Percentiles rank a stretch among this genome's conserved stretches.
These are phyloP conservation scores for Ceratobasidium sp. DNA, from an alignment of 1,284 basidiomycete genomes.

Conservation along the genomic window DNA sequence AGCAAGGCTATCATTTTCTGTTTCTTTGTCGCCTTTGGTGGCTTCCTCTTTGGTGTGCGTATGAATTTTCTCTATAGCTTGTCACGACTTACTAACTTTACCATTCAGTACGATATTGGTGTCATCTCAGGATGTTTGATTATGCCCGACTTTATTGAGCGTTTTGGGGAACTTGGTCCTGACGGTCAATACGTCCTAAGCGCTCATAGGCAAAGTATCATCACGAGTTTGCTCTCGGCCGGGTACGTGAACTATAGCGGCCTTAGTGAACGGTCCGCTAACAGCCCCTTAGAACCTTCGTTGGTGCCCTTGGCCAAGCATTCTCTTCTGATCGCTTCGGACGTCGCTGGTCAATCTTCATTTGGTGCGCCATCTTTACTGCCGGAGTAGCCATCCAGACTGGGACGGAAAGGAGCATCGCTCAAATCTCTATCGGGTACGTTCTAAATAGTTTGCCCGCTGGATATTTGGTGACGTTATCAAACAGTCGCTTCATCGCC, in stretches of 20 bases:
- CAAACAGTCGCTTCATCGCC: constrained; percentile 68
- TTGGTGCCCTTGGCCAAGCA: constrained; percentile 78
- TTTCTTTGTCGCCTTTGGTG: constrained; percentile 69
- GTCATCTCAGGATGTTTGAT: constrained; percentile 84
- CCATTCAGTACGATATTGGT: constrained; percentile 79
- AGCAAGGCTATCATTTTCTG: constrained; percentile 70
- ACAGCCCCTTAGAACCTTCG: constrained; percentile 51
- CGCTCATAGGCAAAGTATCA: constrained; percentile 76
- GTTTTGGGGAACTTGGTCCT: constrained; percentile 69
- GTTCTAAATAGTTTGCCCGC: constrained; percentile 41
- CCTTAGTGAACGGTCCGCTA: background rate
- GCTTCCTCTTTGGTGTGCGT: constrained; percentile 47
- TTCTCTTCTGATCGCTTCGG: constrained; percentile 82
- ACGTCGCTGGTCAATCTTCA: constrained; percentile 76
- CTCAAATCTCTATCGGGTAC: constrained; percentile 72
- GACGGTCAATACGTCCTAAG: constrained; percentile 68
- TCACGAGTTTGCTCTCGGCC: constrained; percentile 82
- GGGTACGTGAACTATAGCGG: constrained; percentile 62
- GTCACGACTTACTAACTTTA: constrained; percentile 58
- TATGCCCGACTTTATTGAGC: constrained; percentile 78
- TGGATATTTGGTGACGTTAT: background rate
- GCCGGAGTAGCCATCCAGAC: constrained; percentile 79
- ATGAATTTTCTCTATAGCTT: background rate
- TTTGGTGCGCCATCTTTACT: constrained; percentile 83
- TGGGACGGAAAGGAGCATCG: constrained; percentile 69